phyloP scores from a whole-genome alignment of 306 rosid genomes.

The Trifolium repens region DNA sequence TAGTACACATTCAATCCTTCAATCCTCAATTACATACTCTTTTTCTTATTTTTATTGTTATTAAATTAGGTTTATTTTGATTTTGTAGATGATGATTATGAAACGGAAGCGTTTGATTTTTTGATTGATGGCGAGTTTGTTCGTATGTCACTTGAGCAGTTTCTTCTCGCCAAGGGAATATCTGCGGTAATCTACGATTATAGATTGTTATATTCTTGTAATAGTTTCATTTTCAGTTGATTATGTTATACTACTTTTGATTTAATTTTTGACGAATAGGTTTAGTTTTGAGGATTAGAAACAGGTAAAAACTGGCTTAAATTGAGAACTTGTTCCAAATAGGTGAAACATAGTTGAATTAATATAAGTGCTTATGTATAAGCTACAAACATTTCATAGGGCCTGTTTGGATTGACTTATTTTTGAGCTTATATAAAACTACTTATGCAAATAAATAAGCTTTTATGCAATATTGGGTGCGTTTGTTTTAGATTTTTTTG shows the following conservation, averaged over 20 bases:
- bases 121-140: slow-evolving; percentile 84
- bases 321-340: background rate
- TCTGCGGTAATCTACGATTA: slow-evolving; percentile 60
- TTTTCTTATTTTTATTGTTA: background rate
- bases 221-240: background rate
- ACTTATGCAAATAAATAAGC: too few species aligned
- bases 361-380: background rate
- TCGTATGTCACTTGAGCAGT: slow-evolving; percentile 83
- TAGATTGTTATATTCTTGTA: background rate
- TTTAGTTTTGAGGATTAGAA: background rate
- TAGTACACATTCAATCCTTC: background rate
- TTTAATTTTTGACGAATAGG: background rate
- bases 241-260: background rate
- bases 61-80: background rate
- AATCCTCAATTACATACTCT: background rate
- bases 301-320: background rate
- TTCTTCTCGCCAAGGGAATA: slow-evolving; percentile 84
- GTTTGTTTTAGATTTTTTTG: too few species aligned
- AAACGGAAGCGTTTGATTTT: slow-evolving; percentile 81
- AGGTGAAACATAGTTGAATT: too few species aligned
- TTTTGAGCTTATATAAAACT: too few species aligned
- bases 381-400: too few species aligned
- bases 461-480: too few species aligned
- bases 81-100: slow-evolving; percentile 62
- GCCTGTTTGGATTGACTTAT: too few species aligned